Conservation (phyloP, 2,329 filamentous ascomycete genomes). For the Dactylonectria macrodidyma region DNA sequence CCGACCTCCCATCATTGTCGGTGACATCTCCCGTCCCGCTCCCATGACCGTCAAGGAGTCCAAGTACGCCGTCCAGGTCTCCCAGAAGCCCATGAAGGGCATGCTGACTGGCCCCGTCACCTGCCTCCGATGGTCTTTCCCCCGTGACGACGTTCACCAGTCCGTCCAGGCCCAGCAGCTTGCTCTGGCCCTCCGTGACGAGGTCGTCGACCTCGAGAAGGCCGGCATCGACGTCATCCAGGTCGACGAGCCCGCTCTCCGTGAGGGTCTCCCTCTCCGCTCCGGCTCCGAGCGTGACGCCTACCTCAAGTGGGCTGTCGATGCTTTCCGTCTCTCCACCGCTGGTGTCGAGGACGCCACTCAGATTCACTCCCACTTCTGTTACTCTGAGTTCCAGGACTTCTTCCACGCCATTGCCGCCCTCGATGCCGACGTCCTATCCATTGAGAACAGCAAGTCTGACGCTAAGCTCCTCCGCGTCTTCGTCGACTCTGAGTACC, state of each 20-base stretch:
- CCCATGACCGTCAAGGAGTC: conserved; percentile 99
- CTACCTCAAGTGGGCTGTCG: conserved; percentile 97
- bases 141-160: conserved; percentile 99
- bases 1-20: conserved; percentile 97
- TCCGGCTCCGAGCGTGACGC: conserved; percentile 94
- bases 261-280: conserved; percentile 98
- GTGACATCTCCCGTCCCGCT: conserved; percentile 95
- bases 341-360: conserved; percentile 94
- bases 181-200: conserved; percentile 96
- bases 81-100: conserved; percentile 99
- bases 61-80: conserved; percentile 96
- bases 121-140: conserved; percentile 99
- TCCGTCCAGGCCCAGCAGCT: conserved; percentile 99
- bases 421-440: conserved; percentile 97
- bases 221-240: conserved; percentile 98
- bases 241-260: conserved; percentile 98
- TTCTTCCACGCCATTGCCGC: conserved; percentile 99
- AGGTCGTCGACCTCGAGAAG: conserved; percentile 97
- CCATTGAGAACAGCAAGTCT: conserved; percentile 99
- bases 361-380: conserved; percentile 99
- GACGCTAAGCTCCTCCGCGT: conserved; percentile 99
- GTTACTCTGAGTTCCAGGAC: conserved; percentile 99
- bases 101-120: conserved; percentile 99
- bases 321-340: conserved; percentile 97
- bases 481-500: conserved; percentile 97